Base-by-base conservation (phyloP, 768 basidiomycete genomes). In the Suillus fuscotomentosus region DNA sequence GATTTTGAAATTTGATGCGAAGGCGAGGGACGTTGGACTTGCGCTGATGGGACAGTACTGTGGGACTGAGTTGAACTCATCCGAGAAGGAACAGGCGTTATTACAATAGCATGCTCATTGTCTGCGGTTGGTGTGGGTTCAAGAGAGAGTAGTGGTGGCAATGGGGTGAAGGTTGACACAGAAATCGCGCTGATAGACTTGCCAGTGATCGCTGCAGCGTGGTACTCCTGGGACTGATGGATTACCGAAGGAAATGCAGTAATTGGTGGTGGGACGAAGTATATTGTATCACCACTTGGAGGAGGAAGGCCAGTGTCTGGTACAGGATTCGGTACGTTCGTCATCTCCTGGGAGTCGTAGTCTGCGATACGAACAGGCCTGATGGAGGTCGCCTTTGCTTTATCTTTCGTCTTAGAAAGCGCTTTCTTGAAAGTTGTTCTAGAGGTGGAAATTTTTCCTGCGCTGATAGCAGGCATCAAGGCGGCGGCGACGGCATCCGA, bases 1-100 rank as follows among this genome's bases (percentile, higher is more conserved):
- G 82, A 76, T 1, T 81, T 77, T 62, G 85, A 79, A 53, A 88
- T 67, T 65, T 80, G 81, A 50, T 79, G 79, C 42, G 72, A 42
- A n/a, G 66, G 69, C 27, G 70, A 65, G 38, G 61, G 56, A 20
- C 22, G 59, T 54, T 64, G 43, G 11, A 39, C 55, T 39, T 50
- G 64, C 3, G n/a, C 39, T 3, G 66, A 42, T 39, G 24, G 60
- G 20, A 41, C 38, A n/a, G 70, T 62, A 41, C 31, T 53, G 15
- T 36, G 63, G 34, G 31, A 36, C 53, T 54, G 34, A 42, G 69
- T 60, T 22, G 59, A 27, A 17, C 61, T 66, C 22, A 67, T 20
- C 34, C 41, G 65, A 9, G 61, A 57, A 27, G 45, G 38, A 41
- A 70, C 62, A n/a, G 71, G 64, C 17, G 47, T 67, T 60, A 66